Conservation (phyloP, 371 early-diverging fungal genomes). For the Choanephora cucurbitarum region DNA sequence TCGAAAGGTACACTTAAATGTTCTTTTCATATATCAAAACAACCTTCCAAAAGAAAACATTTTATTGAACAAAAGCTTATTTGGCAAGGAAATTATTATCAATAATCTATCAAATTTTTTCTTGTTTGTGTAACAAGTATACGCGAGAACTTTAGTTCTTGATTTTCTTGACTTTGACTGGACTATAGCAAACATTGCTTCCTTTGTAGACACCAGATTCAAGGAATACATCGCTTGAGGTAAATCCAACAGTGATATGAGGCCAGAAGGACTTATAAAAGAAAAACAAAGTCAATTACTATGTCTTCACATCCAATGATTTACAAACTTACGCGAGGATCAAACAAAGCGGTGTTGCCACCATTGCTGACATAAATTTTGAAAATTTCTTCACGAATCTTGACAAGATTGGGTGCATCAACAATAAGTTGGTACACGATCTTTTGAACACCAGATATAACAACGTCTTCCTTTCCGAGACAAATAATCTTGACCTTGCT, state of each 20-base stretch:
- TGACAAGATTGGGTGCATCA: slow-evolving; percentile 34
- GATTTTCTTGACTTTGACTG: slow-evolving; percentile 1
- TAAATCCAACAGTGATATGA: slow-evolving; percentile 76
- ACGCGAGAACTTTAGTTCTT: too few relatives aligned
- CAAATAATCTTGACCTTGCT: slow-evolving; percentile 61
- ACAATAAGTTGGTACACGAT: slow-evolving; percentile 51
- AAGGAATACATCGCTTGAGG: slow-evolving; percentile 63
- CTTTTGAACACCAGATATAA: slow-evolving; percentile 26
- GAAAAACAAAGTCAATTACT: too few relatives aligned
- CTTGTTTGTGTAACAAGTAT: too few relatives aligned
- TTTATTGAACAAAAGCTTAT: too few relatives aligned
- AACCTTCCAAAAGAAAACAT: too few relatives aligned
- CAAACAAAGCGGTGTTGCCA: slow-evolving; percentile 63
- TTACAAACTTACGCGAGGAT: slow-evolving; percentile 45
- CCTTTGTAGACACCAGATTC: slow-evolving; percentile 79
- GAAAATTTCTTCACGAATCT: slow-evolving; percentile 55
- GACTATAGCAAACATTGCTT: slow-evolving; percentile 64
- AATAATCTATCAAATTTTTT: too few relatives aligned
- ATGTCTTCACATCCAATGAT: too few relatives aligned
- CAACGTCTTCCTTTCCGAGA: slow-evolving; percentile 61
- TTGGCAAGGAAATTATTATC: too few relatives aligned
- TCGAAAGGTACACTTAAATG: too few relatives aligned
- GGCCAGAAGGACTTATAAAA: slow-evolving; percentile 65
- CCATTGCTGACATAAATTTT: slow-evolving; percentile 52
- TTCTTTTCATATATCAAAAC: too few relatives aligned